Evolutionary conservation across 2,329 filamentous ascomycete species (phyloP), one percentile per base, ranked within the genome.

Genomic region (Fusarium scirpi): DNA sequence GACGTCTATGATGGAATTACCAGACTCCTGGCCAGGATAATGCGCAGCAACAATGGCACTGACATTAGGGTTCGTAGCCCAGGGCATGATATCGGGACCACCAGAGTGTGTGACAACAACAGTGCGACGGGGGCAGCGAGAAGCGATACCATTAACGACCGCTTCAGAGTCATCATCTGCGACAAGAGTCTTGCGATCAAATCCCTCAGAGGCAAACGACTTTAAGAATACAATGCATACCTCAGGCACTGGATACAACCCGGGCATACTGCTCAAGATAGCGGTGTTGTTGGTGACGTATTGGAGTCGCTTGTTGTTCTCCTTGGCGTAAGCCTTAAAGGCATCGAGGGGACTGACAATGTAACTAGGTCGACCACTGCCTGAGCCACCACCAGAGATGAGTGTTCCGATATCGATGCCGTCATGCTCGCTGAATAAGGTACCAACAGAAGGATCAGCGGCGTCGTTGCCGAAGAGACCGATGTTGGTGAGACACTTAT

Each of bases 401-500:
- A 57, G 44, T 8, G 44, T 57, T 8, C 54, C 54, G 3, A 49
- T 49, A 2, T 57, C 44, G n/a, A 57, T 49, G 8, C 44, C 54
- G 18, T 16, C 10, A 16, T 49, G 22, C n/a, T 58, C 45, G 12
- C 45, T 51, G 9, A 40, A 58, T 8, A 58, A 38, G 5, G 32
- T 52, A 10, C 55, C 55, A 1, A 30, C 25, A 6, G 45, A 41
- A 6, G 53, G 59, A 76, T 92, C 90, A 7, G 72, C 71, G 11
- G 90, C 85, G 64, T 90, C 88, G 8, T 85, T 87, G 6, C 91
- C 91, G 67, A 93, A 87, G 58, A 90, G 81, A 9, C 86, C 88
- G 12, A 90, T 83, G 71, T 83, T 84, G 69, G 82, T 60, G 68
- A 85, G 85, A 57, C 82, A 83, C 11, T 30, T 49, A 56, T 84